Percentiles rank a stretch among this genome's conserved stretches.
Conservation (phyloP, 2,329 filamentous ascomycete species). For the Knoxdaviesia proteae region DNA sequence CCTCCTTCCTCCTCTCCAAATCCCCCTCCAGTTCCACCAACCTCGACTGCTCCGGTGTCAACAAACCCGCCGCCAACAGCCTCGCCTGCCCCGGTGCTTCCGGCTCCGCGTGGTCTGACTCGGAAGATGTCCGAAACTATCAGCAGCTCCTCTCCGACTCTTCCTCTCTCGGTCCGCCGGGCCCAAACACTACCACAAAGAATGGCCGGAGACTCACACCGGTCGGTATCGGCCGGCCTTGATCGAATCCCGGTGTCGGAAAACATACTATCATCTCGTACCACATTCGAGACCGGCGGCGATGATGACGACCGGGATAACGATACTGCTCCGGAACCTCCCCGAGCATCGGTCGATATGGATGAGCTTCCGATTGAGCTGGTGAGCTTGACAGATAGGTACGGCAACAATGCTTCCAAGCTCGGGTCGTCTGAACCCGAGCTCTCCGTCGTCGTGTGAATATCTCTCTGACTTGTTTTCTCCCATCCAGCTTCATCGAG, state of each 20-base stretch:
- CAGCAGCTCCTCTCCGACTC: no score
- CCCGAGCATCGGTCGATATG: conserved; percentile 44
- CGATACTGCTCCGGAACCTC: conserved; percentile 24
- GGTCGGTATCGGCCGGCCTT: no score
- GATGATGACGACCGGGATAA: conserved; percentile 9
- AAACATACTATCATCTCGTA: background rate
- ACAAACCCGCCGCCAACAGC: no score
- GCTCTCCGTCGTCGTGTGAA: background rate
- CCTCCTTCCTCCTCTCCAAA: no score
- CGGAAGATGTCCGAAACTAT: no score
- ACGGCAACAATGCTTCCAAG: conserved; percentile 7
- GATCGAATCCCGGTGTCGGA: background rate
- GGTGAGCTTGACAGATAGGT: conserved; percentile 75
- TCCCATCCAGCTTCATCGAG: conserved; percentile 55
- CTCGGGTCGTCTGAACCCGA: background rate
- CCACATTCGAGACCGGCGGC: background rate
- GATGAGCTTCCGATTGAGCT: conserved; percentile 90
- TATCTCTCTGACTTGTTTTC: conserved; percentile 7
- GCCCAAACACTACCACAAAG: no score
- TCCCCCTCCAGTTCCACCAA: no score
- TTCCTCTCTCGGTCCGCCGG: no score
- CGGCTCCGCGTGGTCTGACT: no score
- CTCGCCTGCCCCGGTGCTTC: no score
- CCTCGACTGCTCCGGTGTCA: no score
- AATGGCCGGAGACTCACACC: no score